Evolutionary conservation across 257 asterid genomes (phyloP), one percentile per base, ranked within the genome.

Genomic region (Petunia secreta): DNA sequence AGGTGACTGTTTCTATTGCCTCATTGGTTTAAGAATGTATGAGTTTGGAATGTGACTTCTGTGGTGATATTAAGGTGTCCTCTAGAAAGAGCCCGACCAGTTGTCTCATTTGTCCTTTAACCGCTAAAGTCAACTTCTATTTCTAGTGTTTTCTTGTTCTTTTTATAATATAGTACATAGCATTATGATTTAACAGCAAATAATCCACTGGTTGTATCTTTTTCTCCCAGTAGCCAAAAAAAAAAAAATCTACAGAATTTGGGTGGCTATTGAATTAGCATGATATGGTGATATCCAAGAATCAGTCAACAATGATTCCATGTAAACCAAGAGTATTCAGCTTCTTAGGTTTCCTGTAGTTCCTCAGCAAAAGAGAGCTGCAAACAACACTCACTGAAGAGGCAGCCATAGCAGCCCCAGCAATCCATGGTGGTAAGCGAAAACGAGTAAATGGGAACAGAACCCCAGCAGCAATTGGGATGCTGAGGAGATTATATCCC

Each of bases 351-450:
- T 97, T 94, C 84, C 65, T 84, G 79, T 92, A 94, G 65, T 90
- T 87, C 87, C 91, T 94, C 79, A 94, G 86, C 82, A 91, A 77
- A 65, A 94, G 97, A 55, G 98, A 94, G 86, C 98, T 88, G 78
- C 97, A 94, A 4, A 93, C 97, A n/a, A 94, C 97, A 69, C 96
- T 94, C 16, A 94, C 89, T 0, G 98, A 94, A 34, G 98, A 92
- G 2, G 98, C 97, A 9, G 98, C 98, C 98, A 94, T 94, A 50
- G 97, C 97, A 37, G 92, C 97, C 14, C 98, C 97, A 2, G 97
- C 98, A 54, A 92, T 83, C 98, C 98, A 94, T 9, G 98, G 98
- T 4, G 97, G 98, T 68, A 94, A 80, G 2, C 97, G 97, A 59
- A 92, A 91, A 59, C 96, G 74, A 8, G 93, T 87, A n/a, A 80